Conservation (phyloP, 176 grass and related monocot genomes). For the Paspalum vaginatum region DNA sequence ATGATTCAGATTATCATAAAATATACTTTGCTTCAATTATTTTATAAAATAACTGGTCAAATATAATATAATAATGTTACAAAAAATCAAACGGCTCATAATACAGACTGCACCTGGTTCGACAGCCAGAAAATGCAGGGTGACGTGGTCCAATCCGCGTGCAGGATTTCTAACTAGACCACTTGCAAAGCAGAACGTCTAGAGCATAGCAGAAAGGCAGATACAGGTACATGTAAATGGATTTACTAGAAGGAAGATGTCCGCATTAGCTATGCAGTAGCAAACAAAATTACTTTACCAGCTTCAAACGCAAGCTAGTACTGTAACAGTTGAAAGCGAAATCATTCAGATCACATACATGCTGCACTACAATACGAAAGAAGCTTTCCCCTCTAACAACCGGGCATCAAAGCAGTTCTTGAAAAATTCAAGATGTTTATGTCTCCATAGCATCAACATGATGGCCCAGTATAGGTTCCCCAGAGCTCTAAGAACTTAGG, state of each 20-base stretch:
- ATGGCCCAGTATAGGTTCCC: neutral
- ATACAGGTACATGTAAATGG: neutral
- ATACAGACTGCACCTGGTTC: too few species aligned
- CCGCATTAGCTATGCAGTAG: neutral
- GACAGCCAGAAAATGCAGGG: too few species aligned
- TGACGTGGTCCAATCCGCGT: too few species aligned
- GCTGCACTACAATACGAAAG: neutral
- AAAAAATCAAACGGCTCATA: too few species aligned
- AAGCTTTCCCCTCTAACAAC: neutral
- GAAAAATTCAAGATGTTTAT: neutral
- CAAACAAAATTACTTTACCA: slow-evolving; percentile 20
- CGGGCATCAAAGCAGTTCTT: neutral
- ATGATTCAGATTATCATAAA: too few species aligned
- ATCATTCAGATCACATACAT: neutral
- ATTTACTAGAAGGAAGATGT: neutral
- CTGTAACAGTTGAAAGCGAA: neutral
- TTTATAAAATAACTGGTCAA: too few species aligned
- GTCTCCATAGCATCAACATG: neutral
- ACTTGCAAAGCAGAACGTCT: neutral
- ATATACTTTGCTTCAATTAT: too few species aligned
- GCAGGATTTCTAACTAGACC: neutral
- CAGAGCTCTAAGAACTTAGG: neutral
- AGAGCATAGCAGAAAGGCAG: neutral
- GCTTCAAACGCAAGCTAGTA: neutral
- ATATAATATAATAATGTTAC: too few species aligned